A percentile compares a stretch with the other conserved stretches of the same genome.
These are phyloP conservation scores for Xanthoconium purpureum DNA, from an alignment of 768 basidiomycete genomes.

Conservation along the genomic window DNA sequence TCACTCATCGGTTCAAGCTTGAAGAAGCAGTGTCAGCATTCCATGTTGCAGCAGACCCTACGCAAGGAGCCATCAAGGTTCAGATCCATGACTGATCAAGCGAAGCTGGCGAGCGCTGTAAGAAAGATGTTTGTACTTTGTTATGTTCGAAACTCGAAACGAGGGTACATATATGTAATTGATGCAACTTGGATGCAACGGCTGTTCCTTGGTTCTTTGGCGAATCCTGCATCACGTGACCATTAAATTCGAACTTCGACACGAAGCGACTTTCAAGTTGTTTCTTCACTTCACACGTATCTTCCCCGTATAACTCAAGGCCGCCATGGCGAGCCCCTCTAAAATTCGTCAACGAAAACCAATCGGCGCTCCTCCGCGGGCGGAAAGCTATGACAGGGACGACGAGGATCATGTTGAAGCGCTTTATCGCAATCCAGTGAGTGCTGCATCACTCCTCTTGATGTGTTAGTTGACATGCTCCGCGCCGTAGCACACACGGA, in stretches of 20 bases:
- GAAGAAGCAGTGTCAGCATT: slow-evolving; percentile 78
- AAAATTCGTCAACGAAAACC: slow-evolving; percentile 32
- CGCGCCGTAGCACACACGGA: slow-evolving; percentile 51
- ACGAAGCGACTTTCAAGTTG: background rate
- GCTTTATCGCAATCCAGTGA: slow-evolving; percentile 49
- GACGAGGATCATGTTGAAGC: slow-evolving; percentile 53
- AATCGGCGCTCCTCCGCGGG: slow-evolving; percentile 13
- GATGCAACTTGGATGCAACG: too few relatives aligned
- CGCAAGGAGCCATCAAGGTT: slow-evolving; percentile 68
- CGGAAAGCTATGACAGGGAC: slow-evolving; percentile 33
- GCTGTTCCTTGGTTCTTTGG: too few relatives aligned
- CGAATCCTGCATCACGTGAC: slow-evolving; percentile 21
- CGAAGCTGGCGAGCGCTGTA: background rate
- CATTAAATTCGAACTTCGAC: slow-evolving; percentile 1
- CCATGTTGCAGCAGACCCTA: slow-evolving; percentile 66
- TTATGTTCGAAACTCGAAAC: background rate
- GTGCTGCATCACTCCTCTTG: slow-evolving; percentile 15
- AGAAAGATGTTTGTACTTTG: background rate
- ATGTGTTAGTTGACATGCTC: slow-evolving; percentile 10
- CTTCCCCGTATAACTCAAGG: slow-evolving; percentile 3
- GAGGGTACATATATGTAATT: background rate
- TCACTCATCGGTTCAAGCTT: slow-evolving; percentile 72
- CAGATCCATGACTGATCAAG: slow-evolving; percentile 51
- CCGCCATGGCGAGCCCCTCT: slow-evolving; percentile 32
- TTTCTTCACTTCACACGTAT: slow-evolving; percentile 4